A percentile compares a stretch with the other conserved stretches of the same genome.
phyloP scores from a whole-genome alignment of 176 grass and related monocot species.

The Avena sativa region DNA sequence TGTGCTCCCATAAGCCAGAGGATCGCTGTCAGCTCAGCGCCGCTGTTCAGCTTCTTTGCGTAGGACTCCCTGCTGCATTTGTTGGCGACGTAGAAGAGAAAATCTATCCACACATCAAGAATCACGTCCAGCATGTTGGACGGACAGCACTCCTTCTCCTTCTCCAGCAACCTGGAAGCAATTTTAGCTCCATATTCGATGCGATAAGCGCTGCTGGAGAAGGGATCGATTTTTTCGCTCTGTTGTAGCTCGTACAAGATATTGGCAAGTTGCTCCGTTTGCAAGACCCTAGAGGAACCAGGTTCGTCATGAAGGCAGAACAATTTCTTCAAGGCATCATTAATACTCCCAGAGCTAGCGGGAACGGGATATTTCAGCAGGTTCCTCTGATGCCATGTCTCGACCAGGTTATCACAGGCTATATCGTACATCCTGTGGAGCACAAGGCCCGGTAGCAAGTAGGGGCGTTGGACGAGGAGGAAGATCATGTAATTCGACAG shows the following conservation, averaged over 20 bases:
- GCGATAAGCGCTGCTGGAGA: background rate
- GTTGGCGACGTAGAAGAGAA: background rate
- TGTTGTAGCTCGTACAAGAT: background rate
- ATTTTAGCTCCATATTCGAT: background rate
- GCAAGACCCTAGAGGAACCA: background rate
- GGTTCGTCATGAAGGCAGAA: background rate
- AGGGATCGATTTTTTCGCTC: background rate
- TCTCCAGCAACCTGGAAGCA: background rate
- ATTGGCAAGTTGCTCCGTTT: background rate
- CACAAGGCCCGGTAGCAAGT: background rate
- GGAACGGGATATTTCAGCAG: background rate
- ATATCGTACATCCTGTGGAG: background rate
- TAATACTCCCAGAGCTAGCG: background rate
- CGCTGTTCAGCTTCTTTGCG: background rate
- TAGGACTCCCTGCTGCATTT: constrained; percentile 9
- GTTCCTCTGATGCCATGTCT: background rate
- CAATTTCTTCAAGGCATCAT: background rate
- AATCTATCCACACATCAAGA: background rate
- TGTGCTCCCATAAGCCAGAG: background rate
- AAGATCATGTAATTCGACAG: background rate
- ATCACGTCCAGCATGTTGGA: background rate
- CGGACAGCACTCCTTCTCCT: background rate
- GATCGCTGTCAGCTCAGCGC: background rate
- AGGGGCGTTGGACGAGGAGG: background rate
- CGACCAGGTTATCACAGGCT: background rate